Evolutionary conservation across 176 grass and related monocot genomes (phyloP).

Genomic region (Metroxylon sagu): DNA sequence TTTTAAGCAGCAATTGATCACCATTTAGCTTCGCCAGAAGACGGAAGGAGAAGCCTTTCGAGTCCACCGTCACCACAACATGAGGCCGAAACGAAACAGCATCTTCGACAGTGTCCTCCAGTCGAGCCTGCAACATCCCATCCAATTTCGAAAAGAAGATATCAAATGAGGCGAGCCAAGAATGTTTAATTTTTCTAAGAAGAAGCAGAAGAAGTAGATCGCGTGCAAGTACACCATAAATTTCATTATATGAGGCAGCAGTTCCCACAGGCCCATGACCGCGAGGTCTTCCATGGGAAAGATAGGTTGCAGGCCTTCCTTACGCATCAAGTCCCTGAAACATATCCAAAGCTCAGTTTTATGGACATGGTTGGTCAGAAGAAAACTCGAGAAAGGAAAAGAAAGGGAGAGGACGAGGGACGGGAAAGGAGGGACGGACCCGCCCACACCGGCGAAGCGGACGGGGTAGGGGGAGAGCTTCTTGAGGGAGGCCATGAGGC

Average conservation of each 20-base stretch:
- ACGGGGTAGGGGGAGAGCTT: slow-evolving; percentile 63
- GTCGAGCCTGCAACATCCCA: slow-evolving; percentile 48
- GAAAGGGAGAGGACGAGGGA: not conserved
- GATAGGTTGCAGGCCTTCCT: slow-evolving; percentile 60
- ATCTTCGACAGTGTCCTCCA: slow-evolving; percentile 44
- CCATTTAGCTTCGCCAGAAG: slow-evolving; percentile 63
- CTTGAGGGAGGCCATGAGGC: slow-evolving; percentile 68
- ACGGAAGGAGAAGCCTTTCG: slow-evolving; percentile 89
- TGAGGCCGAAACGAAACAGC: slow-evolving; percentile 69
- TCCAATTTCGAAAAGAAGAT: slow-evolving; percentile 7
- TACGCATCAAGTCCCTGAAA: slow-evolving; percentile 57
- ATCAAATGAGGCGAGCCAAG: too few species aligned
- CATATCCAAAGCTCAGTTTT: too few species aligned
- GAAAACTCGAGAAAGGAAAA: not conserved
- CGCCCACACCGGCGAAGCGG: slow-evolving; percentile 71
- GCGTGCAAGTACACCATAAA: slow-evolving; percentile 49
- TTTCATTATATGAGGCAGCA: slow-evolving; percentile 64
- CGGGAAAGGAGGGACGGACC: slow-evolving; percentile 23
- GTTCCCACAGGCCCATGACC: slow-evolving; percentile 94
- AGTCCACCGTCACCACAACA: slow-evolving; percentile 83
- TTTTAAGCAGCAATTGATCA: slow-evolving; percentile 15
- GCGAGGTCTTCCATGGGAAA: slow-evolving; percentile 96
- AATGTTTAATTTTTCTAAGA: not conserved
- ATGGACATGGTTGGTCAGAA: not conserved
- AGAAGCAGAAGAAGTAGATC: slow-evolving; percentile 28